phyloP scores from a whole-genome alignment of 805 yeast species.

The Alloascoidea hylecoeti region DNA sequence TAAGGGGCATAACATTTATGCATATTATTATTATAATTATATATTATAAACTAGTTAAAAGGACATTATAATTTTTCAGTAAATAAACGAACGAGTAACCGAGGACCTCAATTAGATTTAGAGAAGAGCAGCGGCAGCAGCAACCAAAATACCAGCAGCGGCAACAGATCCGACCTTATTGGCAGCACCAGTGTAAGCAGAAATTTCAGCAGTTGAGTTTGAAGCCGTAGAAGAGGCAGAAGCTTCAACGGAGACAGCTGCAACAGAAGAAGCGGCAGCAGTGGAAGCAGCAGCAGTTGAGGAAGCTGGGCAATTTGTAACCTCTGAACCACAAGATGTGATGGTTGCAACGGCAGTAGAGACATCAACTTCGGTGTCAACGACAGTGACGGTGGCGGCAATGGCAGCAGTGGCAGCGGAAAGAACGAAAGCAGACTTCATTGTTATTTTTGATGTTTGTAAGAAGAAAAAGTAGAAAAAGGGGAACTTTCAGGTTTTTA shows the following conservation, averaged over 20 bases:
- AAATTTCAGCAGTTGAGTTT: neutral
- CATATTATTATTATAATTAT: neutral
- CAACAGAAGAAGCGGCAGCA: neutral
- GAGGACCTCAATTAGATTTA: neutral
- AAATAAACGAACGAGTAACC: neutral
- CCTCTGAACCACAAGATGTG: neutral
- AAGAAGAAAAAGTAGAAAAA: too few relatives aligned
- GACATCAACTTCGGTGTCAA: conserved; percentile 1
- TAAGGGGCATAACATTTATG: too few relatives aligned
- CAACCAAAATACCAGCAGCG: conserved; percentile 1
- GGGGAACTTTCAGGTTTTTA: too few relatives aligned
- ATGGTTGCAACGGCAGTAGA: neutral
- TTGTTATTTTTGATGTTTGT: too few relatives aligned
- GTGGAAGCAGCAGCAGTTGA: neutral
- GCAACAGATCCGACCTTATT: too few relatives aligned
- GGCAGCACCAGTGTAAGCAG: neutral
- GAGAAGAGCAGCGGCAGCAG: conserved; percentile 1
- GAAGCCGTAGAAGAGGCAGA: neutral
- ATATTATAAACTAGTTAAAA: neutral
- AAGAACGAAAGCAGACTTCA: conserved; percentile 1
- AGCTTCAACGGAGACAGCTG: neutral
- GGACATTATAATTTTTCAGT: neutral
- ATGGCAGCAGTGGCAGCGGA: too few relatives aligned
- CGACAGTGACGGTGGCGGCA: conserved; percentile 1
- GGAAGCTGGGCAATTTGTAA: neutral